Conservation (phyloP, 495 filamentous ascomycete species). For the Aspergillus ellipticus region DNA sequence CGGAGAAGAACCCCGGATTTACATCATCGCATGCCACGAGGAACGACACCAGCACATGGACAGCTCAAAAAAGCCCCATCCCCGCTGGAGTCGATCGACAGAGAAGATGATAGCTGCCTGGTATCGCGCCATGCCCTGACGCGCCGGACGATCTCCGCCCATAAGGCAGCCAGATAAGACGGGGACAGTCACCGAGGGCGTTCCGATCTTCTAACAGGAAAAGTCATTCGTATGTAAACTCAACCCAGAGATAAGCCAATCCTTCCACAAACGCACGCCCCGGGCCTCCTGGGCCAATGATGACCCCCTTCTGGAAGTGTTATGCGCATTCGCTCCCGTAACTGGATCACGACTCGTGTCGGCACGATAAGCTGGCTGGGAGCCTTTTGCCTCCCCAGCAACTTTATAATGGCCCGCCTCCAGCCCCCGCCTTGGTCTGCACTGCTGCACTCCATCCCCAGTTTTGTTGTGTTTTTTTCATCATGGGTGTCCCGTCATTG, state of each 20-base stretch:
- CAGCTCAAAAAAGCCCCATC: not conserved
- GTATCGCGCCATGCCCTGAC: not conserved
- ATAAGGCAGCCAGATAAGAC: conserved; percentile 1
- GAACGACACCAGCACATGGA: not conserved
- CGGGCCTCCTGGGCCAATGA: not conserved
- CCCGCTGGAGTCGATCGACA: too few species aligned
- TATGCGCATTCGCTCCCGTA: not conserved
- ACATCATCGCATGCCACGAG: not conserved
- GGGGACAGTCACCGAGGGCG: not conserved
- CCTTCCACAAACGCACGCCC: not conserved
- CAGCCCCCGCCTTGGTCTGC: not conserved
- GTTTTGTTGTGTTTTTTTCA: not conserved
- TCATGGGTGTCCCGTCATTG: conserved; percentile 16
- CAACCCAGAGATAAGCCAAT: conserved; percentile 1
- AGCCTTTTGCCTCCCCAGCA: not conserved
- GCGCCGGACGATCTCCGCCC: not conserved
- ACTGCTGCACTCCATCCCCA: not conserved
- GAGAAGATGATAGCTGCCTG: not conserved
- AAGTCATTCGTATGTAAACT: not conserved
- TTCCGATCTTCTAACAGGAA: not conserved
- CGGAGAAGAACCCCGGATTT: conserved; percentile 3
- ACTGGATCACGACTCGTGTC: not conserved
- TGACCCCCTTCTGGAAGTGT: not conserved
- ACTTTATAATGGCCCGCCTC: not conserved
- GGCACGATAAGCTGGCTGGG: not conserved